Evolutionary conservation across 352 stramenopile species (phyloP).

Genomic region (Pythium rishiriense): DNA sequence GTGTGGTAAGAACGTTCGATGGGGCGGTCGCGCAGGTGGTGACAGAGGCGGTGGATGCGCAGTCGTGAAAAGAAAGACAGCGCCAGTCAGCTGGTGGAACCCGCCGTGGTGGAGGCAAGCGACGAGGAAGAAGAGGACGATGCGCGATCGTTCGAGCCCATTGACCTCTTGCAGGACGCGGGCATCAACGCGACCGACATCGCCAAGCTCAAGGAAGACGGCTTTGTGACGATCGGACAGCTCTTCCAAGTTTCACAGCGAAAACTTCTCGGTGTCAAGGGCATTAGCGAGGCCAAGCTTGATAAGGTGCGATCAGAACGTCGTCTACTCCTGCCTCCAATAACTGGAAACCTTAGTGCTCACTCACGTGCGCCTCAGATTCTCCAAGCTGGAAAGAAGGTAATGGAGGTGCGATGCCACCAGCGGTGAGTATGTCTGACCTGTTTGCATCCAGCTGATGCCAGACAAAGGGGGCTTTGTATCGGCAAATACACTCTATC

Average conservation of each 20-base stretch:
- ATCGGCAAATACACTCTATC: constrained; percentile 62
- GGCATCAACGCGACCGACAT: constrained; percentile 80
- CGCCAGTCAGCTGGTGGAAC: constrained; percentile 30
- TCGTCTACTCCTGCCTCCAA: too few relatives aligned
- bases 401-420: constrained; percentile 17
- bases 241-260: constrained; percentile 78
- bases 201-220: constrained; percentile 73
- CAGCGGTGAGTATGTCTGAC: background rate
- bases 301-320: constrained; percentile 69
- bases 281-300: constrained; percentile 88
- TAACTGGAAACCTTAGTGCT: too few relatives aligned
- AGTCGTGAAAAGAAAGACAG: constrained; percentile 25
- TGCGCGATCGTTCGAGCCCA: constrained; percentile 64
- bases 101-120: constrained; percentile 35
- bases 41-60: background rate
- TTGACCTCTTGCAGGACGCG: constrained; percentile 72
- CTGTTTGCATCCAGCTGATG: constrained; percentile 42
- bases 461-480: constrained; percentile 77
- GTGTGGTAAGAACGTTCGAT: background rate
- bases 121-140: constrained; percentile 52
- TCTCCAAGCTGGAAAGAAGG: constrained; percentile 75
- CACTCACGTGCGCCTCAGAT: constrained; percentile 39
- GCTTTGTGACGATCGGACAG: constrained; percentile 79
- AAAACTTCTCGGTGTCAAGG: constrained; percentile 76
- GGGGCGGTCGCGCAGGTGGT: background rate